A percentile compares a stretch with the other conserved stretches of the same genome.
Conservation (phyloP, 1,284 basidiomycete genomes). For the Marasmius oreades region DNA sequence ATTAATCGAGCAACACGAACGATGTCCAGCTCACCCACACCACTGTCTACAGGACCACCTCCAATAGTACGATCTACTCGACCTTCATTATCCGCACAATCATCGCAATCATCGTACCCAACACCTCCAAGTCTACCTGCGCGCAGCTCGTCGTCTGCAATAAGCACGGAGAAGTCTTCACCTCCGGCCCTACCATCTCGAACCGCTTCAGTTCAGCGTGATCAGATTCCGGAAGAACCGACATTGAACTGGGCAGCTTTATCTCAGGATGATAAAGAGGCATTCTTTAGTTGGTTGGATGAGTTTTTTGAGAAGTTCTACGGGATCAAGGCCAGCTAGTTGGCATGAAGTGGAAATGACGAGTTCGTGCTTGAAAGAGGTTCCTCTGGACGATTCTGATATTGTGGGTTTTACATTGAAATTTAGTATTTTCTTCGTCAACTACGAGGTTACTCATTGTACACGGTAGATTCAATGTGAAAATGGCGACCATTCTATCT, state of each 20-base stretch:
- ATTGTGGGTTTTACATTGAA: too few species aligned
- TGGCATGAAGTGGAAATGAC: too few species aligned
- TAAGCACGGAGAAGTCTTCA: too few species aligned
- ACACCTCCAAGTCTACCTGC: neutral
- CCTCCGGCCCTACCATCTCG: conserved; percentile 14
- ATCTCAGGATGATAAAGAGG: conserved; percentile 60
- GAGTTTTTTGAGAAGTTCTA: conserved; percentile 62
- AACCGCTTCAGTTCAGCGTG: conserved; percentile 14
- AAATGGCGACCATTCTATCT: too few species aligned
- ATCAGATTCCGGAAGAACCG: neutral
- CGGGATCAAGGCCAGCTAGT: conserved; percentile 5
- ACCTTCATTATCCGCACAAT: conserved; percentile 12
- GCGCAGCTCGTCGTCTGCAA: neutral
- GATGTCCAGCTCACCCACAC: conserved; percentile 10
- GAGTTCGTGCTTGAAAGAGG: too few species aligned
- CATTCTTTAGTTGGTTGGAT: conserved; percentile 74
- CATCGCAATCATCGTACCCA: conserved; percentile 5
- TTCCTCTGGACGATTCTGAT: too few species aligned
- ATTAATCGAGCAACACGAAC: conserved; percentile 26
- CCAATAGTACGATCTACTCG: conserved; percentile 12
- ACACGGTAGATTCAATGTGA: too few species aligned
- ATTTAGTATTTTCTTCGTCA: too few species aligned
- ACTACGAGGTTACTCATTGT: too few species aligned
- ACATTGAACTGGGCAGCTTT: conserved; percentile 69
- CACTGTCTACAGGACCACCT: conserved; percentile 24